Base-by-base conservation (phyloP, 2,329 filamentous ascomycete genomes). In the Scopulariopsis brevicaulis region DNA sequence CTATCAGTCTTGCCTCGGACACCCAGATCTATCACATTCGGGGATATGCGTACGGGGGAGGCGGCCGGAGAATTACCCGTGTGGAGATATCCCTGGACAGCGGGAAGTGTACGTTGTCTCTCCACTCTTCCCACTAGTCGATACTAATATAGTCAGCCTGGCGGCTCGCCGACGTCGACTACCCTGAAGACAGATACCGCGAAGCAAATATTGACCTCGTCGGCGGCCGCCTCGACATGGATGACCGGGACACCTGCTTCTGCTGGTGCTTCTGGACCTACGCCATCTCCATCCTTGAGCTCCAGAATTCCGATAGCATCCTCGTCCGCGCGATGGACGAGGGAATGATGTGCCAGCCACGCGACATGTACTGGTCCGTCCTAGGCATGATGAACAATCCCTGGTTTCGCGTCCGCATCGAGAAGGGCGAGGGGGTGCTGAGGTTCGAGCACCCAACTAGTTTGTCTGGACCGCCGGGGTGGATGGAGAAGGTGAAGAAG, bases 331-430 rank as follows among this genome's bases (percentile, higher is more conserved):
- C 86, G 4, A 96, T 96, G 90, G 92, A 96, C 64, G 92, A 96
- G 63, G 82, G 86, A 58, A 86, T 96, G 82, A 89, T 88, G 70
- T 76, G 89, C 0, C 90, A 96, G 68, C 92, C 92, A 4, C 80
- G 89, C 61, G 92, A 96, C 65, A 94, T 96, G 89, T 96, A 96
- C 73, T 96, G 92, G 92, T 91, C 84, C 60, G 90, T 96, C 2
- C 74, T 96, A 46, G 91, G 92, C 0, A 96, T 96, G 92, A 96
- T 96, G 92, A 96, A 96, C 72, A 96, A 96, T 65, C 89, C 90
- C 0, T 96, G 92, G 92, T 96, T 87, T 69, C 80, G 92, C 5
- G 81, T 96, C 1, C 82, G 85, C 1, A 87, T 96, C 58, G 81
- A 83, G 56, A 85, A 84, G 58, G 51, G 46, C n/a, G 85, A 92